phyloP scores from a whole-genome alignment of 129 eudicot genomes.

The Flaveria robusta region DNA sequence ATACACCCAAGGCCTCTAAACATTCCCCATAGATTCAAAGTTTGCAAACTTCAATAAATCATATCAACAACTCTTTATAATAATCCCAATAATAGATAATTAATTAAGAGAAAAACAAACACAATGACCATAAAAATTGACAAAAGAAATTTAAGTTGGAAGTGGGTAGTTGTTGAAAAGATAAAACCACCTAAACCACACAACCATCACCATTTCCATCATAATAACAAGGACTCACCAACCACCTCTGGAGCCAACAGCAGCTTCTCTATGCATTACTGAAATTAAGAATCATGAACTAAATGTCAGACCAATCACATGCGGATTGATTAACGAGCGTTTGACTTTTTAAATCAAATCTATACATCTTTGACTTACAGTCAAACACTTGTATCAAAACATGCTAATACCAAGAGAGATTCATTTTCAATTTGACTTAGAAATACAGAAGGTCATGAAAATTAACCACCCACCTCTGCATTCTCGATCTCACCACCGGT shows the following conservation, averaged over 20 bases:
- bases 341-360: conserved; percentile 1
- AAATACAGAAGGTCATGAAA: background rate
- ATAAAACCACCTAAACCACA: conserved; percentile 35
- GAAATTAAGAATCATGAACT: conserved; percentile 13
- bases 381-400: conserved; percentile 10
- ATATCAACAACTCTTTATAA: conserved; percentile 23
- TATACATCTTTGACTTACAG: background rate
- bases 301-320: background rate
- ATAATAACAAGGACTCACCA: conserved; percentile 4
- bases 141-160: conserved; percentile 29
- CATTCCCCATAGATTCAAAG: conserved; percentile 18
- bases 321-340: background rate
- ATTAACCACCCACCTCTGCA: conserved; percentile 30
- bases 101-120: background rate
- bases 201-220: conserved; percentile 5
- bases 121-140: conserved; percentile 6
- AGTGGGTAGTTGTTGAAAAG: conserved; percentile 36
- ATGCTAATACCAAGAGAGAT: background rate
- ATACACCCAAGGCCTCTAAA: background rate
- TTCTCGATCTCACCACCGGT: conserved; percentile 33
- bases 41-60: conserved; percentile 22
- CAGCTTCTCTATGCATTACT: conserved; percentile 21
- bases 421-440: background rate
- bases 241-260: conserved; percentile 20
- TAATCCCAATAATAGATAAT: background rate